These are phyloP conservation scores for Carex kokanica DNA, from an alignment of 176 grass and related monocot species.

Conservation along the genomic window DNA sequence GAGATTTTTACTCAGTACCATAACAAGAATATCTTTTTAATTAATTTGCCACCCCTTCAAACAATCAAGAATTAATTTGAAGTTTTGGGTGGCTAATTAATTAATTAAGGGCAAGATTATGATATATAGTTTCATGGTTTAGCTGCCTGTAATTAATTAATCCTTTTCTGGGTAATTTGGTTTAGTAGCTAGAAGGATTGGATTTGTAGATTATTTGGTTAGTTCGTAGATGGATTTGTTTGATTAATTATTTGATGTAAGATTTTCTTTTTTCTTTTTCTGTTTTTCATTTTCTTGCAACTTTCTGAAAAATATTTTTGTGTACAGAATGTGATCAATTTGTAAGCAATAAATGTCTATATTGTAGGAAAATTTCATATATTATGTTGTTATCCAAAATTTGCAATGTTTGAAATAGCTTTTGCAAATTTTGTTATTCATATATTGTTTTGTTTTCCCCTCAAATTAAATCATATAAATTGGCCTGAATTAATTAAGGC, in stretches of 20 bases:
- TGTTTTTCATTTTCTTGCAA: not conserved
- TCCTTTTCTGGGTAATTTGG: not conserved
- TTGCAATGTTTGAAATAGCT: not conserved
- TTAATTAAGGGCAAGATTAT: conserved; percentile 3
- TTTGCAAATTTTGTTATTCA: not conserved
- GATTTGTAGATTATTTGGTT: conserved; percentile 9
- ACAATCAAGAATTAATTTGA: not conserved
- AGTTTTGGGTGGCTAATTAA: conserved; percentile 6
- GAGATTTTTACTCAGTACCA: conserved; percentile 31
- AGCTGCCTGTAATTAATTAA: not conserved
- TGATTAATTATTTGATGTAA: conserved; percentile 29
- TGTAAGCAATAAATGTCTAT: not conserved
- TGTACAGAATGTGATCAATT: not conserved
- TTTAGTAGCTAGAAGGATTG: conserved; percentile 23
- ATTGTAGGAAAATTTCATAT: not conserved
- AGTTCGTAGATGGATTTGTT: conserved; percentile 2
- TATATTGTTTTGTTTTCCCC: too few species aligned
- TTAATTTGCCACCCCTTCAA: not conserved
- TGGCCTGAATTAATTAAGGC: not conserved
- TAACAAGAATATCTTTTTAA: not conserved
- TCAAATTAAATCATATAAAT: not conserved
- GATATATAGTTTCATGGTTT: not conserved
- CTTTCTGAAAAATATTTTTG: not conserved
- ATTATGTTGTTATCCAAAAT: not conserved
- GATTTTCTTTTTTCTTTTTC: not conserved